Base-by-base conservation (phyloP, 2,329 filamentous ascomycete species). In the Cryoendolithus antarcticus region DNA sequence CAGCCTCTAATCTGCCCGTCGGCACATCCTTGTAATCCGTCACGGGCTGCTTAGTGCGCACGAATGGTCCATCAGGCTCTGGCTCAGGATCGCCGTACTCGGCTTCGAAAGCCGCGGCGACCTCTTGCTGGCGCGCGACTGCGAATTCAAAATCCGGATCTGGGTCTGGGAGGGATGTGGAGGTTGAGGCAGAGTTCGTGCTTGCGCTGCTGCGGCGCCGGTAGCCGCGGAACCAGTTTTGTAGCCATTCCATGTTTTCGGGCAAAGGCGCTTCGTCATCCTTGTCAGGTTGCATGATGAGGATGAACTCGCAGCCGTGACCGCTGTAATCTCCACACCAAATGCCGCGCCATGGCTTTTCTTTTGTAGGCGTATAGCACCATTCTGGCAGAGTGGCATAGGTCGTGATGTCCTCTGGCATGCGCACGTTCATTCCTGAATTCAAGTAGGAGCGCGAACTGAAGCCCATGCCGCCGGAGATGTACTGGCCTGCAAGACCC, bases 311-410 rank as follows among this genome's bases (percentile, higher is more conserved):
- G 57, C 82, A 88, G 1, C 88, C 86, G 51, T 96, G 88, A 0
- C 75, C 77, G 19, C 77, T 81, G 53, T 94, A 95, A 56, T 95
- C 88, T 1, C 88, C 88, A 10, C 86, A 81, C 82, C 85, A 96
- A 24, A 98, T 85, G 0, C 89, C 89, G 46, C 86, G 77, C 67
- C 80, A 95, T 0, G 86, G 88, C 56, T 86, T 89, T 39, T 78
- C 70, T 6, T 64, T 58, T 0, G 86, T 93, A 0, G 89, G 86
- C 0, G 77, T 91, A 56, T 93, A 95, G n/a, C 81, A 61, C 2
- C 64, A 64, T 3, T 77, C 74, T 32, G 86, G 77, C 1, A 96
- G 65, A 0, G 86, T 93, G 0, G 82, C 85, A 50, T 76, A 80
- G 0, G 73, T 79, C 2, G 67, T 66, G 11, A 77, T 63, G 32